phyloP scores from a whole-genome alignment of 805 yeast genomes.

The Metschnikowia drakensbergensis region DNA sequence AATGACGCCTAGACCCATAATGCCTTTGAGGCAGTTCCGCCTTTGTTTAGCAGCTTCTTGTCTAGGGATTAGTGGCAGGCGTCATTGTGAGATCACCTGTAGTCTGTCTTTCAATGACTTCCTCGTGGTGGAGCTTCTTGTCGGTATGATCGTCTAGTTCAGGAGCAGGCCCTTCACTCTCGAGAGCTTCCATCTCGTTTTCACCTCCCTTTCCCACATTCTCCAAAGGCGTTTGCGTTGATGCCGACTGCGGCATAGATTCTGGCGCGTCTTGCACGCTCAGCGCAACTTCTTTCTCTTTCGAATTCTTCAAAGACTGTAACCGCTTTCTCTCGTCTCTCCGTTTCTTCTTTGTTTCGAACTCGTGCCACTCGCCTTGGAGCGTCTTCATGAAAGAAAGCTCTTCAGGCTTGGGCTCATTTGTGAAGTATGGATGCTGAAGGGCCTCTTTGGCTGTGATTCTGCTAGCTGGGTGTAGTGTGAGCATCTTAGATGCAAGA shows the following conservation, averaged over 20 bases:
- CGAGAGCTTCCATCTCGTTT: neutral
- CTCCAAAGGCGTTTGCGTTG: slow-evolving; percentile 10
- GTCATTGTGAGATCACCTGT: slow-evolving; percentile 1
- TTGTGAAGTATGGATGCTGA: slow-evolving; percentile 63
- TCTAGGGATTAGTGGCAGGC: neutral
- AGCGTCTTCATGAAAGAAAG: slow-evolving; percentile 52
- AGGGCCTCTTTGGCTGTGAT: slow-evolving; percentile 69
- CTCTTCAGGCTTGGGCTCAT: slow-evolving; percentile 63
- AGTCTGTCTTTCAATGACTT: slow-evolving; percentile 1
- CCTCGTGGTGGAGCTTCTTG: slow-evolving; percentile 1
- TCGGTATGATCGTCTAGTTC: slow-evolving; percentile 5
- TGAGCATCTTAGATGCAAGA: slow-evolving; percentile 59
- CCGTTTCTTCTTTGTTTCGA: slow-evolving; percentile 81
- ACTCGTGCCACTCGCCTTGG: slow-evolving; percentile 94
- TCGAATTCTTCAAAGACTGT: slow-evolving; percentile 24
- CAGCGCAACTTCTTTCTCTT: slow-evolving; percentile 13
- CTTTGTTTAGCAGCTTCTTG: neutral
- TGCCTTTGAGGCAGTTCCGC: neutral
- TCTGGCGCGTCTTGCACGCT: neutral
- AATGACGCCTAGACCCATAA: neutral
- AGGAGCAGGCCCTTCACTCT: slow-evolving; percentile 1
- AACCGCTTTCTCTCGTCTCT: slow-evolving; percentile 43
- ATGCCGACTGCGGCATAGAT: neutral
- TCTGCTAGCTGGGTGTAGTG: slow-evolving; percentile 66
- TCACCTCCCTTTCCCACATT: neutral